Percentiles rank a stretch among this genome's conserved stretches.
These are phyloP conservation scores for Triticum dicoccoides DNA, from an alignment of 176 grass and related monocot species.

Conservation along the genomic window DNA sequence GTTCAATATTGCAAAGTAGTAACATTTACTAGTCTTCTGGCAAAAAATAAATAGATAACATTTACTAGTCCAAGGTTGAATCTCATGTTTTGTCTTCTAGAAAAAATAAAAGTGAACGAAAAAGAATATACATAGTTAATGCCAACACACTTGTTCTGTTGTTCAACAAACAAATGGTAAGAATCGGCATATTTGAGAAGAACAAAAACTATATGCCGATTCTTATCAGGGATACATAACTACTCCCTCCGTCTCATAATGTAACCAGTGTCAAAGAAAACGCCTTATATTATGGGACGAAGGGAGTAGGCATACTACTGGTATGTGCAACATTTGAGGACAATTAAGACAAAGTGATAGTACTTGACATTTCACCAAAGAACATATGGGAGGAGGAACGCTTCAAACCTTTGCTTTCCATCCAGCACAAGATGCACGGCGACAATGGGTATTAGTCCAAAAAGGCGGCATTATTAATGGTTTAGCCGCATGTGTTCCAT, in stretches of 20 bases:
- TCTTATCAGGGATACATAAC: too few species aligned
- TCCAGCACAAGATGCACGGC: conserved; percentile 28
- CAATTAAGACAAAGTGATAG: conserved; percentile 9
- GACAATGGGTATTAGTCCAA: conserved; percentile 38
- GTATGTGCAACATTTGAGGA: neutral
- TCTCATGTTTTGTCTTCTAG: neutral
- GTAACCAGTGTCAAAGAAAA: too few species aligned
- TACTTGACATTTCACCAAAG: conserved; percentile 24
- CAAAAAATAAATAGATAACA: neutral
- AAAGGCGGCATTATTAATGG: neutral
- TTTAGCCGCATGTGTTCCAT: neutral
- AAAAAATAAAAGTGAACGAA: neutral
- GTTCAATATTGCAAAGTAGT: too few species aligned
- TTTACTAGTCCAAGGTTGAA: too few species aligned
- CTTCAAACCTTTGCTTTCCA: conserved; percentile 26
- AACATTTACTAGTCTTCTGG: neutral
- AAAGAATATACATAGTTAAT: neutral
- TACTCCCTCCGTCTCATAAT: too few species aligned
- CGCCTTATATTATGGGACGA: too few species aligned
- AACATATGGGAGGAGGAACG: conserved; percentile 15
- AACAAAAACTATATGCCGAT: too few species aligned
- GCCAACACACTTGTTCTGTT: neutral
- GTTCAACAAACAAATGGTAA: neutral
- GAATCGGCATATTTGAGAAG: too few species aligned
- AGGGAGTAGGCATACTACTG: too few species aligned